Base-by-base conservation (phyloP, 1,139 yeast genomes). In the Lodderomyces beijingensis region DNA sequence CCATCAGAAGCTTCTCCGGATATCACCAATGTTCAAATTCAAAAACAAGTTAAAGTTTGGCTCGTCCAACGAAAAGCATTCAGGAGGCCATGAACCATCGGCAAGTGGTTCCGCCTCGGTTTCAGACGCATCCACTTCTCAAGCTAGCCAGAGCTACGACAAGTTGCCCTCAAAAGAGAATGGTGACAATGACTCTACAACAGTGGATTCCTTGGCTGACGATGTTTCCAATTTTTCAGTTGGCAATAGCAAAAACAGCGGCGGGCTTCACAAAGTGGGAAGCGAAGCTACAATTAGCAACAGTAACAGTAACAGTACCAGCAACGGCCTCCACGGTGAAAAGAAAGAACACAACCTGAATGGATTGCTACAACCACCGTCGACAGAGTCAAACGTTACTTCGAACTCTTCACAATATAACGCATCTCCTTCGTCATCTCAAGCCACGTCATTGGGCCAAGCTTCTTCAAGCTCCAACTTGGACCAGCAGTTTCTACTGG, bases 21-120 rank as follows among this genome's bases (percentile, higher is more conserved):
- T n/a, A n/a, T n/a, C n/a, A n/a, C 16, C 25, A 13, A 66, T 66
- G 73, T 53, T 65, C 31, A 67, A 65, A 47, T 64, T 68, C 49
- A 68, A 66, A 44, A 68, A 67, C 46, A 68, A 68, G 49, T 64
- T 68, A 51, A 67, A 65, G 51, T 65, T 68, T 44, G 66, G 72
- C 15, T 50, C 66, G 7, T 51, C 64, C 11, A 30, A 29, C 26
- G 33, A 41, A 13, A 53, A 39, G 37, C 57, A 22, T 31, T 44
- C 30, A 30, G 12, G 12, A 27, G 25, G 25, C 6, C 25, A 12
- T 7, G 25, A 23, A 7, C n/a, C n/a, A n/a, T n/a, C n/a, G n/a
- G 7, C 25, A 23, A 23, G n/a, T 10, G 25, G 14, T n/a, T 23
- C 25, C 7, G 14, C 25, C 9, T 32, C 35, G 12, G 12, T 26